Base-by-base conservation (phyloP, 2,329 filamentous ascomycete species). In the Fusarium sacchari region DNA sequence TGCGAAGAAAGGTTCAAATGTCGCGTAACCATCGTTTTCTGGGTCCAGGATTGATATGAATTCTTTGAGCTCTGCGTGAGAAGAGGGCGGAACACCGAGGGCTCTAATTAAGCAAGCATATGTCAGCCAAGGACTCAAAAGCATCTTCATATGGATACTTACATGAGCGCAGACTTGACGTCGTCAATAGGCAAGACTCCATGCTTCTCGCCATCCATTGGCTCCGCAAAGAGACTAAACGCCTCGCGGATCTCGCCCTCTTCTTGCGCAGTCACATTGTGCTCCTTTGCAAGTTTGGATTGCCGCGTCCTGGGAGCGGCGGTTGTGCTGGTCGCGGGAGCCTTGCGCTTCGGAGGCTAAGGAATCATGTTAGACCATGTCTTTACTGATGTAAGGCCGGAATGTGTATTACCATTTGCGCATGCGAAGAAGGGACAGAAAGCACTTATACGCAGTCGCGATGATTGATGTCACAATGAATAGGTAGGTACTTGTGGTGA, bases 171-270 rank as follows among this genome's bases (percentile, higher is more conserved):
- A 56, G 92, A 90, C 71, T 92, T 88, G 72, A 95, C 88, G 79
- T 94, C 92, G 76, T 86, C 86, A 8, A 88, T 90, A 18, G 89
- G 88, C 58, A 94, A 88, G 22, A 93, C 90, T 67, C 92, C 92
- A 63, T 92, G 85, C 79, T 94, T 94, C 77, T 95, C 92, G 58
- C 92, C 90, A 26, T 91, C 87, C 82, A 90, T 90, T 40, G 91
- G 90, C 75, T 92, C 88, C 3, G 91, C 86, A 81, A 98, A 99
- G 13, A 98, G 88, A 28, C 89, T 87, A 82, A 96, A 98, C 20
- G 95, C 95, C 82, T 98, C 95, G 78, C 90, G 91, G 80, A 99
- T 97, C 84, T 98, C 95, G 76, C 89, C 88, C 84, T 98, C 96
- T 83, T 98, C 93, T 73, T 92, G 90, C 44, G 91, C 92, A 20